Evolutionary conservation across 495 filamentous ascomycete genomes (phyloP).

Genomic region (Mycothermus thermophilus): DNA sequence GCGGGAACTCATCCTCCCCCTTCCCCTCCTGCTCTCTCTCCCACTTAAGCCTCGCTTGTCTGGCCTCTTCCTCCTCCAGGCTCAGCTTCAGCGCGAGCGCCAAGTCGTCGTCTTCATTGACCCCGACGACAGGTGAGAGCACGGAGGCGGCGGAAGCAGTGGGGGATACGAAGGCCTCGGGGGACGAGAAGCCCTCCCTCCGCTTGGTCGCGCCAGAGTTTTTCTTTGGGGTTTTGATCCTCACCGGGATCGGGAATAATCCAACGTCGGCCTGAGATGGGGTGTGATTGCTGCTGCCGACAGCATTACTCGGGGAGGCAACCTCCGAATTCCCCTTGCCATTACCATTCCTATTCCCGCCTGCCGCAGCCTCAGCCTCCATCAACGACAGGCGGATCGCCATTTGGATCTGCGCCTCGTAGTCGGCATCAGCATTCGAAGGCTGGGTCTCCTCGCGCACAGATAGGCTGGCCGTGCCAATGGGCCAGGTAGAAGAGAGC

Average conservation of each 20-base stretch:
- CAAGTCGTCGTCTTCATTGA: slow-evolving; percentile 43
- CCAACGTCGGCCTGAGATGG: too few relatives aligned
- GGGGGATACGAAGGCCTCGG: too few relatives aligned
- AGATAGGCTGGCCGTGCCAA: not conserved
- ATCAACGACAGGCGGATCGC: slow-evolving; percentile 68
- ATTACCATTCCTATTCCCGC: too few relatives aligned
- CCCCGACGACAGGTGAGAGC: slow-evolving; percentile 5
- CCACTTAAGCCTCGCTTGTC: slow-evolving; percentile 18
- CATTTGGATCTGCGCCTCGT: slow-evolving; percentile 64
- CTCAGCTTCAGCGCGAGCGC: slow-evolving; percentile 77
- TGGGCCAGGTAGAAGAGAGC: slow-evolving; percentile 8
- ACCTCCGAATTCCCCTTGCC: slow-evolving; percentile 12
- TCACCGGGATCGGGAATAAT: too few relatives aligned
- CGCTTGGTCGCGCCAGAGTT: slow-evolving; percentile 19
- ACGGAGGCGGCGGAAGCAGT: too few relatives aligned
- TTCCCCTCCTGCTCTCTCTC: slow-evolving; percentile 5
- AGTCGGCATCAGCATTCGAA: slow-evolving; percentile 42
- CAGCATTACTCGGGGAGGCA: slow-evolving; percentile 4
- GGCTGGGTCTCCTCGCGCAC: not conserved
- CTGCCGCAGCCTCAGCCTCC: slow-evolving; percentile 33
- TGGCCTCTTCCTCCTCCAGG: slow-evolving; percentile 69
- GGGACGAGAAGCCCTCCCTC: not conserved
- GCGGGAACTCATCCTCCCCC: slow-evolving; percentile 45
- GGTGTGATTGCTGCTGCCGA: slow-evolving; percentile 4
- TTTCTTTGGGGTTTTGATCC: slow-evolving; percentile 35